Base-by-base conservation (phyloP, 148 eudicot genomes). In the Rhododendron griersonianum region DNA sequence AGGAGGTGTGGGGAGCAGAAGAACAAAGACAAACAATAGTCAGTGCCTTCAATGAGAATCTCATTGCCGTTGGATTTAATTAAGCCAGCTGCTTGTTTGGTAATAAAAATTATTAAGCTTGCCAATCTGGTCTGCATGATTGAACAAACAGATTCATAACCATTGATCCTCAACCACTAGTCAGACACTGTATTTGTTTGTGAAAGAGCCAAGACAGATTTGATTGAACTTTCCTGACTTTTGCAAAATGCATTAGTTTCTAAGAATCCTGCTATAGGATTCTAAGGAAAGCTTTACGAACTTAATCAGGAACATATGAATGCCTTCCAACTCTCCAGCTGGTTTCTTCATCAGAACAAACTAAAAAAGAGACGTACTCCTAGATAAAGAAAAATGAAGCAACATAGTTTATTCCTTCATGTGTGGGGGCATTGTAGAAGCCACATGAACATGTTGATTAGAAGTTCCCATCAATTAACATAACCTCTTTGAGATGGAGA, bases 381-480 rank as follows among this genome's bases (percentile, higher is more conserved):
- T 28, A 69, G 25, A 83, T 28, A 4, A 28, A 23, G 45, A 37
- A 73, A 71, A 35, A 73, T 19, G 63, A 50, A 39, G 80, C 78
- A 86, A 44, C 53, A 15, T 6, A 71, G 50, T 41, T 65, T 55
- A 48, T 82, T 21, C 53, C 37, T 6, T 23, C 7, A 78, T 2
- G 30, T 35, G 78, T 51, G 30, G 65, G 48, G 80, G 57, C 67
- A 78, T 78, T 63, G 79, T 83, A 76, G 8, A 85, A 69, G 80
- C 48, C 82, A 83, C 25, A 33, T 15, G 28, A 81, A 77, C 45
- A 44, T 83, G 47, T 47, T 61, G n/a, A 33, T 59, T 45, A 39
- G 45, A 19, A 75, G 59, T 19, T 16, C 41, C 28, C 61, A 47
- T 59, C 25, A 61, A 57, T 76, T 48, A 63, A 50, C 33, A 50